phyloP scores from a whole-genome alignment of 2,329 filamentous ascomycete genomes.

The Botrytis paeoniae region DNA sequence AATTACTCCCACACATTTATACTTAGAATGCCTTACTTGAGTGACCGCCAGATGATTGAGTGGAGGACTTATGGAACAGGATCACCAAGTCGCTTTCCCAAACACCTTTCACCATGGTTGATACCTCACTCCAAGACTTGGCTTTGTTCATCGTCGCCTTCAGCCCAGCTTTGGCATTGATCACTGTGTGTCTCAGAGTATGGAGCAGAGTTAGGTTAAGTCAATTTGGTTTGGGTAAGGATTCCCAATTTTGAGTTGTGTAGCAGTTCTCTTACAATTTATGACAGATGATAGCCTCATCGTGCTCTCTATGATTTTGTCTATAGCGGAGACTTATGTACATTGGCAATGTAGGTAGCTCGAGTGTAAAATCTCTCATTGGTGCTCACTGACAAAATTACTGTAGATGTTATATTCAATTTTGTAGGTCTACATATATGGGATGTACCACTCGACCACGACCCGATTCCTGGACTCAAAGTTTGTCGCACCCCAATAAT shows the following conservation, averaged over 20 bases:
- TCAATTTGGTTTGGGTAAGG: not conserved
- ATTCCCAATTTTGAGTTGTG: not conserved
- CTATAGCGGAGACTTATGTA: not conserved
- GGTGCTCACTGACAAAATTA: not conserved
- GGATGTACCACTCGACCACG: not conserved
- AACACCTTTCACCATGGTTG: not conserved
- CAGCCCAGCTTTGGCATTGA: not conserved
- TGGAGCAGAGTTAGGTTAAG: not conserved
- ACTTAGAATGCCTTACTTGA: not conserved
- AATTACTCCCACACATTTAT: not conserved
- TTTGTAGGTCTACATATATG: constrained; percentile 1
- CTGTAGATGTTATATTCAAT: not conserved
- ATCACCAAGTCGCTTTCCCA: not conserved
- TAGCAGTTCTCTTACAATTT: not conserved
- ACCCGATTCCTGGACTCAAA: not conserved
- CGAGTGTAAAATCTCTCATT: too few relatives aligned
- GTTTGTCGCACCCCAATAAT: not conserved
- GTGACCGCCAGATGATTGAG: not conserved
- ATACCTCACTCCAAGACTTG: not conserved
- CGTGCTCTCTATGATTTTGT: not conserved
- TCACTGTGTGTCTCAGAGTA: not conserved
- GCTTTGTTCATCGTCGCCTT: not conserved
- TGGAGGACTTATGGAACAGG: not conserved
- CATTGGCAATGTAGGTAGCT: not conserved
- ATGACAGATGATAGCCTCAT: not conserved